Percentiles rank a stretch among this genome's conserved stretches.
Evolutionary conservation across 495 filamentous ascomycete genomes (phyloP).

Genomic region (Xylaria grammica): DNA sequence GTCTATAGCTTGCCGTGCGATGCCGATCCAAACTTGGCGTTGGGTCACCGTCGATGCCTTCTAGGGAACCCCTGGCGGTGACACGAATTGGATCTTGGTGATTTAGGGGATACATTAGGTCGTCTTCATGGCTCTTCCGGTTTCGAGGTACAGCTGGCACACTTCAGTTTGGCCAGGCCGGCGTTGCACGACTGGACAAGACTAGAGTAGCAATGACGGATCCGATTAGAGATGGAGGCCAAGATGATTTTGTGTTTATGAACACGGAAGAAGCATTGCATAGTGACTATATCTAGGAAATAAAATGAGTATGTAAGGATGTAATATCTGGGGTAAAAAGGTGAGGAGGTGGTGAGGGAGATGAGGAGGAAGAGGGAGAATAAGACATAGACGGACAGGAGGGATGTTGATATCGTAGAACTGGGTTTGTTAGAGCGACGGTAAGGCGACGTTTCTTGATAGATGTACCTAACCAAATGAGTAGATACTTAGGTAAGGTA

Average conservation of each 20-base stretch:
- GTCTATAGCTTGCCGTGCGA: slow-evolving; percentile 28
- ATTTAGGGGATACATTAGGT: slow-evolving; percentile 9
- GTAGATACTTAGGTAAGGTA: too few relatives aligned
- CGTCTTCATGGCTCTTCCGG: slow-evolving; percentile 3
- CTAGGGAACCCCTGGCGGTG: not conserved
- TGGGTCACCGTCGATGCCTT: not conserved
- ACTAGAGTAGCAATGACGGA: not conserved
- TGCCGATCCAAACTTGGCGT: slow-evolving; percentile 23
- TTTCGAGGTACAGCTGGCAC: not conserved
- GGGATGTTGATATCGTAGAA: too few relatives aligned
- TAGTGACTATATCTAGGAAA: too few relatives aligned
- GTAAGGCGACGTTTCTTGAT: too few relatives aligned
- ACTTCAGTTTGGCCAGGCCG: slow-evolving; percentile 12
- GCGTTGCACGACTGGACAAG: slow-evolving; percentile 5
- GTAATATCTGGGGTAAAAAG: too few relatives aligned
- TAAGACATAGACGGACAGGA: too few relatives aligned
- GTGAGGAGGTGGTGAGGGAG: too few relatives aligned
- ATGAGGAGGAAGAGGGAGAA: too few relatives aligned
- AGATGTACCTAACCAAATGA: too few relatives aligned
- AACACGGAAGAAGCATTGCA: slow-evolving; percentile 20
- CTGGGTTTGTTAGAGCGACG: too few relatives aligned
- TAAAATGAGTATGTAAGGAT: too few relatives aligned
- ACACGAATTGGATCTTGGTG: slow-evolving; percentile 1
- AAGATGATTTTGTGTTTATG: slow-evolving; percentile 9
- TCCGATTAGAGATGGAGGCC: not conserved